phyloP scores from a whole-genome alignment of 2,329 filamentous ascomycete genomes.

The Escovopsis sp. region DNA sequence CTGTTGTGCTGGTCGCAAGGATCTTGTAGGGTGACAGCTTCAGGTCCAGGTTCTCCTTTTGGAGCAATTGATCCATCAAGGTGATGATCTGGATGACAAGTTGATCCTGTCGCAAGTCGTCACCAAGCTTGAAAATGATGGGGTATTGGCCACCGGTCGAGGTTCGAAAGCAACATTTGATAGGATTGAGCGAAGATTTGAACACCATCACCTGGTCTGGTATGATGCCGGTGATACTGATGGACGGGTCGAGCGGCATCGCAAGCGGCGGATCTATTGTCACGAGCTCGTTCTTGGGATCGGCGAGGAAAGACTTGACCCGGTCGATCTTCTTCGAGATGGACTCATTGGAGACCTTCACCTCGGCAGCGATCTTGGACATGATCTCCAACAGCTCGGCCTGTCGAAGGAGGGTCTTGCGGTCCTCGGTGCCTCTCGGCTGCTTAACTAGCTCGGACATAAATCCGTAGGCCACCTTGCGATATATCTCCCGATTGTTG shows the following conservation, averaged over 20 bases:
- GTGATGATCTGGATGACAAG: constrained; percentile 95
- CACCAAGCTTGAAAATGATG: constrained; percentile 93
- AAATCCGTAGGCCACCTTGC: constrained; percentile 89
- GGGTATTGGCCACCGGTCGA: constrained; percentile 64
- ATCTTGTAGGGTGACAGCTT: constrained; percentile 95
- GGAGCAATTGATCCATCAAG: constrained; percentile 88
- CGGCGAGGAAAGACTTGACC: constrained; percentile 69
- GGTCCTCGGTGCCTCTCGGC: constrained; percentile 53
- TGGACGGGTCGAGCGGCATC: constrained; percentile 71
- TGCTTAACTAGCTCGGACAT: constrained; percentile 71
- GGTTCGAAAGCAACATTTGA: constrained; percentile 83
- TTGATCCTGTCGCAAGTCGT: constrained; percentile 92
- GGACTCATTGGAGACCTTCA: constrained; percentile 65
- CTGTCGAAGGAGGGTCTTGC: constrained; percentile 68
- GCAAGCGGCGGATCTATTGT: constrained; percentile 74
- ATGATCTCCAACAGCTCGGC: constrained; percentile 79
- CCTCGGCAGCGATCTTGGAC: constrained; percentile 76
- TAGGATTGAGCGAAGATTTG: constrained; percentile 84
- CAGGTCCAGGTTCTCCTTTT: constrained; percentile 90
- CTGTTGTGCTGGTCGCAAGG: constrained; percentile 75
- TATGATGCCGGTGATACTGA: constrained; percentile 64
- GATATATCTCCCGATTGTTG: constrained; percentile 71
- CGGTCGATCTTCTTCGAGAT: constrained; percentile 68
- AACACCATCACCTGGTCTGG: constrained; percentile 83
- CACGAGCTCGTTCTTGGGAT: constrained; percentile 79